Evolutionary conservation across 108 stramenopile genomes (phyloP).

Genomic region (Schizochytrium sp.): DNA sequence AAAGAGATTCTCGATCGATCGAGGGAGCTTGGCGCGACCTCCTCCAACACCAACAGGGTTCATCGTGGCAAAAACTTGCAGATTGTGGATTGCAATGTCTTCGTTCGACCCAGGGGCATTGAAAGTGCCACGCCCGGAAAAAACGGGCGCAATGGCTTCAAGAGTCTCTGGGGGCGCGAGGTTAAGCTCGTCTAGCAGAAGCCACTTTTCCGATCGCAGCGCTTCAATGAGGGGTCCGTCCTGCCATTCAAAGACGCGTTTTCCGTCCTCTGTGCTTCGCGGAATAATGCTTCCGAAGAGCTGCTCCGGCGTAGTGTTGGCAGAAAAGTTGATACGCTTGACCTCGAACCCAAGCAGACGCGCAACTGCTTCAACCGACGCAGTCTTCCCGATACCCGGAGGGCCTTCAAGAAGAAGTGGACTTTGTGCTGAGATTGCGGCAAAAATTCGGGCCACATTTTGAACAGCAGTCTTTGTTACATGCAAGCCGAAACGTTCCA

Average conservation of each 20-base stretch:
- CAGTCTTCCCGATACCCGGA: constrained; percentile 14
- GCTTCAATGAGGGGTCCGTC: constrained; percentile 2
- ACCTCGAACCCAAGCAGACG: neutral
- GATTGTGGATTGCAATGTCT: neutral
- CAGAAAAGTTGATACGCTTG: constrained; percentile 11
- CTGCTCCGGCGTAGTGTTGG: neutral
- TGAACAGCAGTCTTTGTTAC: neutral
- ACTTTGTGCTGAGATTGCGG: neutral
- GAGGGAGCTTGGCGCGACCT: neutral
- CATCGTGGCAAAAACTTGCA: neutral
- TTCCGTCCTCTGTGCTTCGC: neutral
- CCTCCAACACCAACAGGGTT: neutral
- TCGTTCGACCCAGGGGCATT: neutral
- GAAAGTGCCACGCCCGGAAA: neutral
- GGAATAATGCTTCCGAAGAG: neutral
- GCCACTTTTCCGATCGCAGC: neutral
- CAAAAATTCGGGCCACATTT: constrained; percentile 6
- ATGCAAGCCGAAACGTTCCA: neutral
- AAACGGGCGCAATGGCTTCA: neutral
- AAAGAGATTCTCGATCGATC: neutral
- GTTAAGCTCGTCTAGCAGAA: constrained; percentile 19
- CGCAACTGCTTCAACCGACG: neutral
- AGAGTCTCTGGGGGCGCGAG: constrained; percentile 10
- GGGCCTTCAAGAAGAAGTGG: neutral
- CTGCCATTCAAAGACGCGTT: constrained; percentile 8